Conservation (phyloP, 2,329 filamentous ascomycete genomes). For the Penicillium decumbens region DNA sequence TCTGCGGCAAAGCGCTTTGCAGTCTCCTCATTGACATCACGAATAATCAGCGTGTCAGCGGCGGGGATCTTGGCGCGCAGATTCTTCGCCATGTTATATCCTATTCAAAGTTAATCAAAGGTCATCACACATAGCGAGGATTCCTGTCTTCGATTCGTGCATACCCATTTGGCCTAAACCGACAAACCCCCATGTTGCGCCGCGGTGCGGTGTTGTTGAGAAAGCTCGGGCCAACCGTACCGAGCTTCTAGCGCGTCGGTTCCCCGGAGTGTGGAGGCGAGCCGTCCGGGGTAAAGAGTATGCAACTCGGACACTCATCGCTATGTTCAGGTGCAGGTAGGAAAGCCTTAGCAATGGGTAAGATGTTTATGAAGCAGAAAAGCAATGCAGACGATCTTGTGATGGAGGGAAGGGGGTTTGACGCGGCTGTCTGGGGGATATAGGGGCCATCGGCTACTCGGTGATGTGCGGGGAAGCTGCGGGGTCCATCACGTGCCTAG, state of each 20-base stretch:
- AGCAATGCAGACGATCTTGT: not conserved
- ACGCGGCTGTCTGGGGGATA: too few species aligned
- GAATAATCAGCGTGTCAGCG: conserved; percentile 59
- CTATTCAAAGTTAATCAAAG: conserved; percentile 35
- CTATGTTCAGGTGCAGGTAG: not conserved
- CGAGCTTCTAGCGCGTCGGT: conserved; percentile 7
- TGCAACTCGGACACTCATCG: conserved; percentile 14
- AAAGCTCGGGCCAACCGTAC: conserved; percentile 35
- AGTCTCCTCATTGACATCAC: conserved; percentile 60
- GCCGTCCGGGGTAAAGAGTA: conserved; percentile 5
- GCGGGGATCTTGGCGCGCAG: conserved; percentile 61
- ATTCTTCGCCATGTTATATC: conserved; percentile 69
- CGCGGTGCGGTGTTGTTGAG: conserved; percentile 43
- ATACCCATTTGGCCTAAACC: conserved; percentile 59
- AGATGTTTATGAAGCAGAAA: not conserved
- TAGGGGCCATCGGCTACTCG: not conserved
- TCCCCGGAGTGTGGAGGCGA: conserved; percentile 7
- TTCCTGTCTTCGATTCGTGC: conserved; percentile 18
- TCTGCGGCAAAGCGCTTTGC: conserved; percentile 56
- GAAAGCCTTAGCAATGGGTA: not conserved
- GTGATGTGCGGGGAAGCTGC: conserved; percentile 9
- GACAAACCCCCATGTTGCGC: conserved; percentile 56
- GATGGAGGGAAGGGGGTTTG: not conserved
- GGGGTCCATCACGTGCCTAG: conserved; percentile 12
- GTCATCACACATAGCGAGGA: not conserved